phyloP scores from a whole-genome alignment of 805 yeast species.

The Candida quercuum region DNA sequence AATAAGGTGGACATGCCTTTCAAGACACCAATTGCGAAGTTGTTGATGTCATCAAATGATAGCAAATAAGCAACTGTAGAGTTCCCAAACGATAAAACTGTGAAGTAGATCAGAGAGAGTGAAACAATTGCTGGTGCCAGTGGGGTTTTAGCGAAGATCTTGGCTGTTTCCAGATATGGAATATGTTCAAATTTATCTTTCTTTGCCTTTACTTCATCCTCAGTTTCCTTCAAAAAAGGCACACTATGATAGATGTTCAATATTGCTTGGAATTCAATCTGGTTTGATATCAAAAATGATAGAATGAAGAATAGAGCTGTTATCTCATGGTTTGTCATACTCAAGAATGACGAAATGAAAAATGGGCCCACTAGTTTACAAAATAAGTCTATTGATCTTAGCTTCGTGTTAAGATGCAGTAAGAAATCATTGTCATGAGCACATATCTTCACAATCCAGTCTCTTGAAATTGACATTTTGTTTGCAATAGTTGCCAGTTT shows the following conservation, averaged over 20 bases:
- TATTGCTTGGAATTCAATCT: constrained; percentile 29
- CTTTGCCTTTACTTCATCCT: constrained; percentile 1
- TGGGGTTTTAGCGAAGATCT: constrained; percentile 21
- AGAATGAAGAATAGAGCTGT: constrained; percentile 25
- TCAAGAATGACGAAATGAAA: constrained; percentile 27
- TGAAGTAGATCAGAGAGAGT: constrained; percentile 26
- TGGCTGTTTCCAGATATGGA: constrained; percentile 9
- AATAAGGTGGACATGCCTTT: constrained; percentile 28
- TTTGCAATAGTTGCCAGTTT: constrained; percentile 29
- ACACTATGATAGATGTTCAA: constrained; percentile 27
- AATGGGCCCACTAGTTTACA: constrained; percentile 35
- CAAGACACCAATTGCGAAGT: constrained; percentile 27
- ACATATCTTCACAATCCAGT: constrained; percentile 34
- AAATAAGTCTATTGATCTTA: constrained; percentile 33
- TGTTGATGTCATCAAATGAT: constrained; percentile 23
- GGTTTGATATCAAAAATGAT: constrained; percentile 24
- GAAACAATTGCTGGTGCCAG: constrained; percentile 28
- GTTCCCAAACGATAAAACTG: constrained; percentile 34
- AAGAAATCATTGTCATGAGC: constrained; percentile 22
- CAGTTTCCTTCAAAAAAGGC: constrained; percentile 20
- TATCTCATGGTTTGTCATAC: constrained; percentile 17
- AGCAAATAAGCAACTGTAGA: constrained; percentile 32
- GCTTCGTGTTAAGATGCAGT: constrained; percentile 26
- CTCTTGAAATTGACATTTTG: constrained; percentile 33
- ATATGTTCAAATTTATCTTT: constrained; percentile 2